Conservation (phyloP, 805 yeast genomes). For the Monosporozyma aerobia region DNA sequence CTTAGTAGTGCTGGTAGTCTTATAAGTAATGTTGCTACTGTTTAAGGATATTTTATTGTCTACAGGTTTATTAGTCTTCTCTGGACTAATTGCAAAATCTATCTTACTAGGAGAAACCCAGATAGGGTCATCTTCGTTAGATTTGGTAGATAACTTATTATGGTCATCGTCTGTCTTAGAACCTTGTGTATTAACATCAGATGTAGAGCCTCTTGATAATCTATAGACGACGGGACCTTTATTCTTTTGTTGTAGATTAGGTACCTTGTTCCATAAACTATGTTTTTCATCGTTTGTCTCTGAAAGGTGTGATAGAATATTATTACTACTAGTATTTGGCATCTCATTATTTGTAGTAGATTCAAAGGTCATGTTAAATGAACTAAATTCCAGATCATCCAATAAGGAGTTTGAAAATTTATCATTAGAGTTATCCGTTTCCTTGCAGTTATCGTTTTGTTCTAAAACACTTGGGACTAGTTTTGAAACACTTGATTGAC, state of each 20-base stretch:
- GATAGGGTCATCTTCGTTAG: constrained; percentile 22
- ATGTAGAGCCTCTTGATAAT: constrained; percentile 9
- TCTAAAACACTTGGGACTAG: neutral
- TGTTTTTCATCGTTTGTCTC: neutral
- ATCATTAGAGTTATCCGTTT: neutral
- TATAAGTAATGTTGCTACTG: neutral
- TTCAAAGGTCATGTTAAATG: constrained; percentile 27
- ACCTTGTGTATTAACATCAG: constrained; percentile 1
- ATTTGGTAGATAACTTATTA: neutral
- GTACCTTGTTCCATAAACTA: neutral
- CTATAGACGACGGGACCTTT: constrained; percentile 7
- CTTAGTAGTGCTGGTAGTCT: neutral
- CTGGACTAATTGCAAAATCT: constrained; percentile 9
- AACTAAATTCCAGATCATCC: constrained; percentile 27
- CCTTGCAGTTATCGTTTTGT: neutral
- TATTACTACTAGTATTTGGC: neutral
- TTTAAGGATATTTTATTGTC: neutral
- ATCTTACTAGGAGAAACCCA: constrained; percentile 30
- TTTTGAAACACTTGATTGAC: neutral
- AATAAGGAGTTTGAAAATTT: constrained; percentile 5
- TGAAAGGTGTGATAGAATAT: neutral
- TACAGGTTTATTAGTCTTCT: neutral
- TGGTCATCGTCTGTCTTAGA: neutral
- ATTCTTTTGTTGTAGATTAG: constrained; percentile 2
- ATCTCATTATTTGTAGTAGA: constrained; percentile 1